A percentile compares a stretch with the other conserved stretches of the same genome.
These are phyloP conservation scores for Ganoderma leucocontextum DNA, from an alignment of 1,284 basidiomycete genomes.

Conservation along the genomic window DNA sequence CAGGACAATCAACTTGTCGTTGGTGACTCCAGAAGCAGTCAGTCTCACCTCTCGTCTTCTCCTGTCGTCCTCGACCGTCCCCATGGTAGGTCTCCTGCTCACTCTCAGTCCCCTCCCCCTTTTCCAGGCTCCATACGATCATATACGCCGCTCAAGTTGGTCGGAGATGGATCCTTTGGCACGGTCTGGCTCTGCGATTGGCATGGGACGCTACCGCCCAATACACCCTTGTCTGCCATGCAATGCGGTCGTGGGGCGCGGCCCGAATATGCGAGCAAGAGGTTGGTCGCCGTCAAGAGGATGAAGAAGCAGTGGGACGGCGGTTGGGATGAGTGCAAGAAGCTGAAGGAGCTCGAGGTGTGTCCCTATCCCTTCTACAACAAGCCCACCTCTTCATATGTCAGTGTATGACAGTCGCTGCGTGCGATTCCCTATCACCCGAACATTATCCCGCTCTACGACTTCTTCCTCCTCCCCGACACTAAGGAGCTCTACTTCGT, in stretches of 20 bases:
- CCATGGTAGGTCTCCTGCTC: slow-evolving; percentile 22
- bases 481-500: slow-evolving; percentile 98
- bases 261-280: slow-evolving; percentile 94
- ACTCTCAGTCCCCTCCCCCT: slow-evolving; percentile 25
- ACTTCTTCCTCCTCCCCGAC: slow-evolving; percentile 95
- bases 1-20: slow-evolving; percentile 71
- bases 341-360: slow-evolving; percentile 96
- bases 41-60: slow-evolving; percentile 42
- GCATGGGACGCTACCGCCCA: slow-evolving; percentile 93
- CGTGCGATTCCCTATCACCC: slow-evolving; percentile 94
- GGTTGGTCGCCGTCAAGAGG: slow-evolving; percentile 96
- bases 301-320: slow-evolving; percentile 99
- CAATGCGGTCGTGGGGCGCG: slow-evolving; percentile 88
- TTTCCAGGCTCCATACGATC: slow-evolving; percentile 48
- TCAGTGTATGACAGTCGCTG: slow-evolving; percentile 72
- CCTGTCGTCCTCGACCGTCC: slow-evolving; percentile 27
- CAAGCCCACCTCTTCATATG: slow-evolving; percentile 26
- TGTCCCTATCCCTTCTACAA: slow-evolving; percentile 41
- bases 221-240: slow-evolving; percentile 89
- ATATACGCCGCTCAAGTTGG: slow-evolving; percentile 79
- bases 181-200: slow-evolving; percentile 99
- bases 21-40: slow-evolving; percentile 75
- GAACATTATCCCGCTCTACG: slow-evolving; percentile 98
- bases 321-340: slow-evolving; percentile 96
- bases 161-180: slow-evolving; percentile 97